A percentile compares a stretch with the other conserved stretches of the same genome.
Evolutionary conservation across 495 filamentous ascomycete genomes (phyloP).

Genomic region (Xylaria scruposa): DNA sequence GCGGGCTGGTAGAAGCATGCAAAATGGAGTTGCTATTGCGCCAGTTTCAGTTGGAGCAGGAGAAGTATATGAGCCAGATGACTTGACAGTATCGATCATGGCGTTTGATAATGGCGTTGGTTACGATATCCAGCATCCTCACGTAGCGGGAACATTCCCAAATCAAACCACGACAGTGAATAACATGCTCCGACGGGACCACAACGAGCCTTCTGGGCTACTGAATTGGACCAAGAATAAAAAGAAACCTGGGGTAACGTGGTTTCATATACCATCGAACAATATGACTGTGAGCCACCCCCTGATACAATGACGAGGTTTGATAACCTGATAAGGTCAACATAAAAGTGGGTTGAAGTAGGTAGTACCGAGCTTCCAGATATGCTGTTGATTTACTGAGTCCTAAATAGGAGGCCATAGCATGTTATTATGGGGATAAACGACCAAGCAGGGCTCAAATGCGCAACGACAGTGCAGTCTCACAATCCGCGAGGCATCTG

Average conservation of each 20-base stretch:
- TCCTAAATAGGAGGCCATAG: constrained; percentile 31
- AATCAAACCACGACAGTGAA: constrained; percentile 13
- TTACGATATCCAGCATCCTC: neutral
- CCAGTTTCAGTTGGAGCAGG: neutral
- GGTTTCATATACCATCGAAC: constrained; percentile 46
- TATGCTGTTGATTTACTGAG: neutral
- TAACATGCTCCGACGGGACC: neutral
- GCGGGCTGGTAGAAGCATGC: constrained; percentile 1
- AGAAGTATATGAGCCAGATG: constrained; percentile 5
- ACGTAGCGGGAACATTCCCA: constrained; percentile 28
- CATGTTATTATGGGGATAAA: constrained; percentile 41
- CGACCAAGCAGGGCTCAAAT: constrained; percentile 31
- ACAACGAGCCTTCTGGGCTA: neutral
- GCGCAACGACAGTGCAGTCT: constrained; percentile 21
- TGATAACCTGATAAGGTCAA: neutral
- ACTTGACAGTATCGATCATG: constrained; percentile 1
- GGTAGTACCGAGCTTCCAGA: neutral
- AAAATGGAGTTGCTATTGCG: neutral
- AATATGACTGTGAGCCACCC: constrained; percentile 38
- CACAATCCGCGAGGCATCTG: constrained; percentile 36
- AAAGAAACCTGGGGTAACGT: neutral
- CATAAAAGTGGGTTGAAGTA: constrained; percentile 18
- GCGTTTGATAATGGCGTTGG: constrained; percentile 21
- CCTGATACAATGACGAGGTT: neutral
- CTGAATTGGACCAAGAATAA: neutral